Base-by-base conservation (phyloP, 495 filamentous ascomycete species). In the Hypoxylon fragiforme region DNA sequence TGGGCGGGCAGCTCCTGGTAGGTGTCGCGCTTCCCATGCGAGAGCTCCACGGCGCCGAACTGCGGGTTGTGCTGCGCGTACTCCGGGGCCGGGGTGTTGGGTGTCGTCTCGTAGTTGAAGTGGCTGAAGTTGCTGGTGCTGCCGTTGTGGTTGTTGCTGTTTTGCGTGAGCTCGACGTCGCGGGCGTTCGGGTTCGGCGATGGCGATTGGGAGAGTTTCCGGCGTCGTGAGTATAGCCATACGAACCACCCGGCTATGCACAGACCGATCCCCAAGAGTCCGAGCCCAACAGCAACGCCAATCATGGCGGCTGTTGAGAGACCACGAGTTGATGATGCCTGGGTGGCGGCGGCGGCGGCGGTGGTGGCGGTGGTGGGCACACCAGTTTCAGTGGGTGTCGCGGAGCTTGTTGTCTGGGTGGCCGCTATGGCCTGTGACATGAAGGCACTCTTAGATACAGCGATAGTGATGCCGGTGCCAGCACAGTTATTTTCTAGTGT, bases 401-500 rank as follows among this genome's bases (percentile, higher is more conserved):
- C 16, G 21, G 49, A 52, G 2, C 47, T 51, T 13, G 42, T 38
- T 9, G 50, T 50, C 20, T 62, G 56, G 6, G 73, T 88, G 7
- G 62, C 69, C 22, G 64, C 54, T 1, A 57, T 50, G 13, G 62
- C 67, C 1, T 60, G 49, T 2, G 65, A 52, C n/a, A 58, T 18
- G 45, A 66, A 63, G 22, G 61, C 54, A 6, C 44, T n/a, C 39
- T 60, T 63, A 11, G 66, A 54, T 2, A 67, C 56, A 38, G 66
- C 46, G 48, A 63, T 52, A 4, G 36, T 55, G 38, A 63, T 60
- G 1, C 68, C 71, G 0, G 70, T 73, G 0, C 59, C 62, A 35
- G 69, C 54, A 43, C 70, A 79, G 18, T 71, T 61, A 22, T 53
- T 43, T 41, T 71, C 43, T 55, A 79, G 64, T 1, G 64, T 73